These are phyloP conservation scores for Phellopilus nigrolimitatus DNA, from an alignment of 1,284 basidiomycete genomes.

Conservation along the genomic window DNA sequence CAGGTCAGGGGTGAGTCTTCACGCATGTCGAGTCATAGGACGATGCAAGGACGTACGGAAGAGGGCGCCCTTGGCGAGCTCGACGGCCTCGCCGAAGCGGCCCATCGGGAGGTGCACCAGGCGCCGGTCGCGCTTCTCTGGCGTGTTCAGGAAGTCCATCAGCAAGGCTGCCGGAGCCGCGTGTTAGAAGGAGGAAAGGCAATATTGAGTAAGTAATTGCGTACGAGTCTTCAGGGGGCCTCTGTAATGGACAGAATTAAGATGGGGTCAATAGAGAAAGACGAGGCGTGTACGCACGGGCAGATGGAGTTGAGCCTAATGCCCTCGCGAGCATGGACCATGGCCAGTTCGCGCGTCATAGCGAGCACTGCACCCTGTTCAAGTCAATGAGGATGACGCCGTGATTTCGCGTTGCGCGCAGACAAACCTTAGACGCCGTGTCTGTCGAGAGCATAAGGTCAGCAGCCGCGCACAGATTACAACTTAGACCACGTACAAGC, in stretches of 20 bases:
- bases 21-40: not conserved
- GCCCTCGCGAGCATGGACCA: constrained; percentile 95
- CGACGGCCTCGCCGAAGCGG: constrained; percentile 93
- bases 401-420: constrained; percentile 5
- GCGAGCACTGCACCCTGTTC: constrained; percentile 86
- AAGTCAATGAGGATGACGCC: not conserved
- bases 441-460: constrained; percentile 39
- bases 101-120: constrained; percentile 95
- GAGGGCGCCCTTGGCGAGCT: constrained; percentile 86
- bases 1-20: constrained; percentile 12
- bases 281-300: constrained; percentile 58
- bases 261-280: constrained; percentile 4
- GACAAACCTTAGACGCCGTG: constrained; percentile 75
- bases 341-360: constrained; percentile 96
- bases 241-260: constrained; percentile 36
- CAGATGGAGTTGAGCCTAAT: constrained; percentile 94
- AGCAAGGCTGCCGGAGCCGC: constrained; percentile 59
- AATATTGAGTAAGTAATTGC: constrained; percentile 26
- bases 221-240: constrained; percentile 89
- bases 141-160: constrained; percentile 98
- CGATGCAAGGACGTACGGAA: constrained; percentile 61
- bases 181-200: not conserved
- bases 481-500: constrained; percentile 63
- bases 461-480: not conserved
- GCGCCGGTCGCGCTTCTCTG: constrained; percentile 89